These are phyloP conservation scores for Geosmithia morbida DNA, from an alignment of 2,329 filamentous ascomycete species.

Conservation along the genomic window DNA sequence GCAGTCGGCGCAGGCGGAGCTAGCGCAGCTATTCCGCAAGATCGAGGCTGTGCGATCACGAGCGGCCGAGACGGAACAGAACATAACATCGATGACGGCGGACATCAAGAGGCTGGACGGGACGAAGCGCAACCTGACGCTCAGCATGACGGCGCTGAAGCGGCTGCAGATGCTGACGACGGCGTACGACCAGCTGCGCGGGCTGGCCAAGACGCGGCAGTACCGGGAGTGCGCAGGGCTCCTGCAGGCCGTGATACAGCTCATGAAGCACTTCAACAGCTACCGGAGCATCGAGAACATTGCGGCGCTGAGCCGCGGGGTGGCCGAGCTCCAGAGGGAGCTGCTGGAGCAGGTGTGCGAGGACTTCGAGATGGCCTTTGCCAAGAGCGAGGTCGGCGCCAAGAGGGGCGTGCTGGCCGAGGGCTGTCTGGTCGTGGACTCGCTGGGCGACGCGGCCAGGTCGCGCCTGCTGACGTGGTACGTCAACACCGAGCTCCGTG, in stretches of 20 bases:
- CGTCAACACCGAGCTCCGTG: constrained; percentile 88
- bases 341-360: constrained; percentile 96
- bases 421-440: constrained; percentile 88
- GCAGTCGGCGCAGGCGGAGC: constrained; percentile 77
- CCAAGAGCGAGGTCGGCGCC: constrained; percentile 66
- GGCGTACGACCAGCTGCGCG: constrained; percentile 90
- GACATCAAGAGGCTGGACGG: constrained; percentile 96
- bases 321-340: constrained; percentile 84
- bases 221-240: constrained; percentile 92
- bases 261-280: constrained; percentile 97
- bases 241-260: constrained; percentile 86
- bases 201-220: constrained; percentile 70
- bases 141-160: constrained; percentile 97
- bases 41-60: constrained; percentile 86
- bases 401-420: constrained; percentile 63
- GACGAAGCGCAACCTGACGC: constrained; percentile 89
- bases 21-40: constrained; percentile 81
- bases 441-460: constrained; percentile 75
- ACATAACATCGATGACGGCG: constrained; percentile 96
- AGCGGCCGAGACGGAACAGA: constrained; percentile 82
- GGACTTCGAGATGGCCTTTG: constrained; percentile 92
- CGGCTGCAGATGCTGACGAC: constrained; percentile 96
- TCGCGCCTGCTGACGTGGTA: constrained; percentile 86
- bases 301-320: constrained; percentile 79
- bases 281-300: constrained; percentile 98